A percentile compares a stretch with the other conserved stretches of the same genome.
These are phyloP conservation scores for Dunaliella sp. DNA, from an alignment of 139 green algal species.

Conservation along the genomic window DNA sequence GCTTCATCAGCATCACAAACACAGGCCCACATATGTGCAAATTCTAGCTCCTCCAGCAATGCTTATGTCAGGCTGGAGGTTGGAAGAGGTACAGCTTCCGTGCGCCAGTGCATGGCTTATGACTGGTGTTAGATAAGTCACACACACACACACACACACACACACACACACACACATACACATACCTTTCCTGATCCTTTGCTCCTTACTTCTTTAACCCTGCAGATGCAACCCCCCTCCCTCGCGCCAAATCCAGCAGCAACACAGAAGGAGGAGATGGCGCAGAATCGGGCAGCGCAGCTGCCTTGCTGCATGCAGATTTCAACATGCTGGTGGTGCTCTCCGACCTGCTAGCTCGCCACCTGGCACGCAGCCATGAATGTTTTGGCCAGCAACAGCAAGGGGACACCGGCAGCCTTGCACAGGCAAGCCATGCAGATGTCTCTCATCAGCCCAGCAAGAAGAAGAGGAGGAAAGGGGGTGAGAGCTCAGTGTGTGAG, in stretches of 20 bases:
- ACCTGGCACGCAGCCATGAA: constrained; percentile 10
- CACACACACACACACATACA: background rate
- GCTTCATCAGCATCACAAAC: too few relatives aligned
- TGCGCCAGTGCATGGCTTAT: too few relatives aligned
- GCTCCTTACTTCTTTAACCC: too few relatives aligned
- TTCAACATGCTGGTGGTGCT: constrained; percentile 25
- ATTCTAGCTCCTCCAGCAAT: too few relatives aligned
- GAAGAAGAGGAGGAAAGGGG: background rate
- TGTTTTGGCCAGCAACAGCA: background rate
- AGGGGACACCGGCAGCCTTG: background rate
- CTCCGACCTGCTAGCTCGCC: constrained; percentile 9
- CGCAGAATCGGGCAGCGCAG: background rate
- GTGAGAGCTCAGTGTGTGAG: background rate
- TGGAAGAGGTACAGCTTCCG: too few relatives aligned
- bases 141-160: too few relatives aligned
- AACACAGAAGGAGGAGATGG: background rate
- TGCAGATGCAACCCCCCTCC: background rate
- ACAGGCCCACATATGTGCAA: too few relatives aligned
- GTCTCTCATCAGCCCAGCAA: too few relatives aligned
- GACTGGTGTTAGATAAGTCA: too few relatives aligned
- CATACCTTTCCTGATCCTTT: background rate
- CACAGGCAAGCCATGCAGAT: background rate
- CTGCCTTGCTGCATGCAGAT: constrained; percentile 14
- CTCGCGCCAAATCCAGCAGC: background rate
- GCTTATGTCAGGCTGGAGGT: too few relatives aligned